phyloP scores from a whole-genome alignment of 108 stramenopile genomes.

The Nitzschia sp. region DNA sequence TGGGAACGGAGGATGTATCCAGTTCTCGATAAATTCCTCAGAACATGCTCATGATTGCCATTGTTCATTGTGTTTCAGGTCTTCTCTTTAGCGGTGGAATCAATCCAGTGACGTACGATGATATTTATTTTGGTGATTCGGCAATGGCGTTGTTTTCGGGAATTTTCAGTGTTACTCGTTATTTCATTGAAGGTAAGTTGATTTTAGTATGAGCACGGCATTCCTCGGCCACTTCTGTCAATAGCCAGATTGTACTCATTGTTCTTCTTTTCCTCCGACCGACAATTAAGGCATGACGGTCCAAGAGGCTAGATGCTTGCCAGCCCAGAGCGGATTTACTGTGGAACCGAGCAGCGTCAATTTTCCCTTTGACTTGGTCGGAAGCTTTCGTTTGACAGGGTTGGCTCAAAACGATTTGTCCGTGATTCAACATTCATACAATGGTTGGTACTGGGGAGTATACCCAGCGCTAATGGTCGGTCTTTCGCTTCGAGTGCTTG shows the following conservation, averaged over 20 bases:
- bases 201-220: slow-evolving; percentile 19
- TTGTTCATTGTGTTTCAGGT: too few species aligned
- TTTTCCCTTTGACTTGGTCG: slow-evolving; percentile 1
- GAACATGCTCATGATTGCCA: too few species aligned
- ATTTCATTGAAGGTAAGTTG: slow-evolving; percentile 53
- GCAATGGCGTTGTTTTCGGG: slow-evolving; percentile 28
- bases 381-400: slow-evolving; percentile 8
- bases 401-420: slow-evolving; percentile 30
- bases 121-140: slow-evolving; percentile 20
- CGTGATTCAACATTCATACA: slow-evolving; percentile 16
- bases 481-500: slow-evolving; percentile 32
- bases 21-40: too few species aligned
- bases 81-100: slow-evolving; percentile 42
- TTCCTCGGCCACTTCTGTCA: too few species aligned
- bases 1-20: too few species aligned
- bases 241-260: not conserved
- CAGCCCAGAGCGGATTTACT: slow-evolving; percentile 49
- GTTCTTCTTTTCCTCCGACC: too few species aligned
- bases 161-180: slow-evolving; percentile 20
- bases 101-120: slow-evolving; percentile 24
- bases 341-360: slow-evolving; percentile 6
- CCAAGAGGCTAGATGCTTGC: slow-evolving; percentile 30
- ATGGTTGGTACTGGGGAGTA: slow-evolving; percentile 46
- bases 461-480: slow-evolving; percentile 39
- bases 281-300: slow-evolving; percentile 8